A percentile compares a stretch with the other conserved stretches of the same genome.
These are phyloP conservation scores for Botrytis hyacinthi DNA, from an alignment of 2,329 filamentous ascomycete species.

Conservation along the genomic window DNA sequence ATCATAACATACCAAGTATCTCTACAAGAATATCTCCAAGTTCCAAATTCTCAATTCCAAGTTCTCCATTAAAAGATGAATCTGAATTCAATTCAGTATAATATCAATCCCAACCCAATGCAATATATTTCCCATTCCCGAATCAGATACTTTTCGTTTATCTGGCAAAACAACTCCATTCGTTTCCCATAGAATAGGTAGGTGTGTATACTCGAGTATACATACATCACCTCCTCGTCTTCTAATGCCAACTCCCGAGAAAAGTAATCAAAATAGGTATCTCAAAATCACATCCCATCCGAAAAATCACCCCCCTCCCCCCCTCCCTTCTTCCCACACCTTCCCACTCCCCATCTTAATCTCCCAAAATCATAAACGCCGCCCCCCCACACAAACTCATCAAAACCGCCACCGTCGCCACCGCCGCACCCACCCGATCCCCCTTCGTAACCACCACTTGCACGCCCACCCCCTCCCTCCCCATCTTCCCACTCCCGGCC, in stretches of 20 bases:
- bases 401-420: slow-evolving; percentile 42
- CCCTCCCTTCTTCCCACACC: fast-evolving
- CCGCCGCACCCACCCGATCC: slow-evolving; percentile 44
- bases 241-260: background rate
- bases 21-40: too few species aligned
- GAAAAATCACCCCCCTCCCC: too few species aligned
- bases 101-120: too few species aligned
- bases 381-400: slow-evolving; percentile 30
- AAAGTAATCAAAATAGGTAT: background rate
- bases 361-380: slow-evolving; percentile 22
- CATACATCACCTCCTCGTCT: too few species aligned
- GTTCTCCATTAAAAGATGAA: background rate
- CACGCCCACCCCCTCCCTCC: background rate
- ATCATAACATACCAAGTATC: too few species aligned
- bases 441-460: slow-evolving; percentile 36
- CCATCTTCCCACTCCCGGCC: background rate
- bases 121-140: too few species aligned
- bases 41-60: background rate
- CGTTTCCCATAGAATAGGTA: background rate
- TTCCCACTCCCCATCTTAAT: background rate
- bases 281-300: too few species aligned
- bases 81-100: too few species aligned
- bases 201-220: background rate
- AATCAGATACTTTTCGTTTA: too few species aligned
- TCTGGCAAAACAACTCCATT: too few species aligned